Conservation (phyloP, 352 stramenopile species). For the Globisporangium camurandrum region DNA sequence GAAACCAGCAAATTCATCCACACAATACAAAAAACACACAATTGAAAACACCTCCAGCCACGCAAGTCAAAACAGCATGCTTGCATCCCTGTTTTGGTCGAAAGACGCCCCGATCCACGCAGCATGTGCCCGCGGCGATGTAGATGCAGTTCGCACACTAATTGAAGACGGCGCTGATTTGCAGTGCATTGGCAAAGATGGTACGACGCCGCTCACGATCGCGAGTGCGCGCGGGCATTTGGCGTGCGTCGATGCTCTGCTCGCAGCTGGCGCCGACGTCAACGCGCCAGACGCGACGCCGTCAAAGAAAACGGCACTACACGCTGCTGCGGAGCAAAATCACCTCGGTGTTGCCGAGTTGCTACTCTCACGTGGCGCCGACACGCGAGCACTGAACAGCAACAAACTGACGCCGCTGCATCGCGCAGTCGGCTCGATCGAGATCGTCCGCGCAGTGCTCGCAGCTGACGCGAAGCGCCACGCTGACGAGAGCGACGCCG, state of each 20-base stretch:
- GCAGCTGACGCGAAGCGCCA: background rate
- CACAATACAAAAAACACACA: too few species aligned
- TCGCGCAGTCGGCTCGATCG: background rate
- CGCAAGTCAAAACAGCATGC: background rate
- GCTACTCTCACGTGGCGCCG: background rate
- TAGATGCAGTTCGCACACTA: background rate
- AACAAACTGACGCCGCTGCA: background rate
- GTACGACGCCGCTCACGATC: background rate
- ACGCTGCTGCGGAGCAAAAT: background rate
- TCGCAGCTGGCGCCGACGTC: slow-evolving; percentile 1
- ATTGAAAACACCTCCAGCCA: background rate
- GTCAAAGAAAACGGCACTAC: background rate
- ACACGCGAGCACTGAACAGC: background rate
- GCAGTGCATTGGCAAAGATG: background rate
- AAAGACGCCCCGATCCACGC: slow-evolving; percentile 1
- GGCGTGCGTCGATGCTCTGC: background rate
- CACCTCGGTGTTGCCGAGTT: background rate
- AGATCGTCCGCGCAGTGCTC: background rate
- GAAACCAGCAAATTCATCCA: too few species aligned
- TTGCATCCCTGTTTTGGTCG: background rate
- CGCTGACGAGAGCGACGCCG: background rate
- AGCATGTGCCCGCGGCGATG: background rate
- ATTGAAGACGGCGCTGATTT: background rate
- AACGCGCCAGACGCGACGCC: background rate
- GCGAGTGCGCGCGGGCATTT: background rate